These are phyloP conservation scores for Aspergillus pseudoglaucus DNA, from an alignment of 2,329 filamentous ascomycete species.

Conservation along the genomic window DNA sequence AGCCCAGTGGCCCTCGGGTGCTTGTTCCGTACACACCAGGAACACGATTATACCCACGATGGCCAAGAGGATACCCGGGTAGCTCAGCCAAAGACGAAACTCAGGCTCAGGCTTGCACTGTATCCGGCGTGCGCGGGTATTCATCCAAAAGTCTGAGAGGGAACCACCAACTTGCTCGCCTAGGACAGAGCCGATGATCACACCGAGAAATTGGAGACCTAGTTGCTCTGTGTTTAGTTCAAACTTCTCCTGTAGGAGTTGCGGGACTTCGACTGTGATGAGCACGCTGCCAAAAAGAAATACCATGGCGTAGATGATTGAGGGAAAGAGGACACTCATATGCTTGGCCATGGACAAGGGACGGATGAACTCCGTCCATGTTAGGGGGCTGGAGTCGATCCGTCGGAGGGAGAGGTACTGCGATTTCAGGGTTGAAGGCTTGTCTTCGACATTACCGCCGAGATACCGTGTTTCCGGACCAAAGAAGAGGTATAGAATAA, in stretches of 20 bases:
- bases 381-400: slow-evolving; percentile 49
- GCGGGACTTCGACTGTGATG: slow-evolving; percentile 54
- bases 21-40: slow-evolving; percentile 47
- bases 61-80: slow-evolving; percentile 46
- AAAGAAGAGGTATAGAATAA: slow-evolving; percentile 52
- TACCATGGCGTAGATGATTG: slow-evolving; percentile 51
- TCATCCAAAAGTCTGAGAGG: slow-evolving; percentile 55
- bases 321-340: slow-evolving; percentile 47
- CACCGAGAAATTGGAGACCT: slow-evolving; percentile 53
- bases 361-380: slow-evolving; percentile 45
- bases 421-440: slow-evolving; percentile 30
- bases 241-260: slow-evolving; percentile 52
- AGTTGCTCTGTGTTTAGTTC: slow-evolving; percentile 53
- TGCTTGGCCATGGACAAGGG: slow-evolving; percentile 44
- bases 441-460: slow-evolving; percentile 20
- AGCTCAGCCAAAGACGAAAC: slow-evolving; percentile 53
- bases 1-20: slow-evolving; percentile 44
- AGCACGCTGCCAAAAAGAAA: slow-evolving; percentile 52
- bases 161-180: slow-evolving; percentile 56
- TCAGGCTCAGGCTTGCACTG: slow-evolving; percentile 45
- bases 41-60: slow-evolving; percentile 54
- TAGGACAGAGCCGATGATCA: slow-evolving; percentile 55
- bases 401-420: slow-evolving; percentile 43
- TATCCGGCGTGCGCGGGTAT: slow-evolving; percentile 22
- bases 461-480: slow-evolving; percentile 51